These are phyloP conservation scores for Cryptococcus amylolentus DNA, from an alignment of 1,284 basidiomycete genomes.

Conservation along the genomic window DNA sequence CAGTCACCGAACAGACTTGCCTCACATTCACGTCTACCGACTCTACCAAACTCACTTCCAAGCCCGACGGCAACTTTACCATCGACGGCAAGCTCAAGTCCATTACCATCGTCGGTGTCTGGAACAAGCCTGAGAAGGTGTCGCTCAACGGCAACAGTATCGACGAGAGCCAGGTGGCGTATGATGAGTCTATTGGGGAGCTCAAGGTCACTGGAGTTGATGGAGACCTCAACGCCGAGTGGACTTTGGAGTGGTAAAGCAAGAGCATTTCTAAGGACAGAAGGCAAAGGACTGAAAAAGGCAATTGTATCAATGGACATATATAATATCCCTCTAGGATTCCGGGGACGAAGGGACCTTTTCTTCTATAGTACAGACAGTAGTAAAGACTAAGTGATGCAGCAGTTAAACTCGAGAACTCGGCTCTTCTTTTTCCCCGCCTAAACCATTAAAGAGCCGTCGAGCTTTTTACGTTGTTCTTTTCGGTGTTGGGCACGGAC, in stretches of 20 bases:
- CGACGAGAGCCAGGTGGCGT: constrained; percentile 4
- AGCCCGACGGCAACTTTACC: constrained; percentile 9
- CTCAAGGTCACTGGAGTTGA: constrained; percentile 12
- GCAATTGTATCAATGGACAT: not conserved
- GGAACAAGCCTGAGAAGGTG: constrained; percentile 4
- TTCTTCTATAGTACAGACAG: no score
- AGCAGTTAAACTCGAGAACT: no score
- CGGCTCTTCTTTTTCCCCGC: no score
- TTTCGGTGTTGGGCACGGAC: no score
- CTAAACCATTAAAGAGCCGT: no score
- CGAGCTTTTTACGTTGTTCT: no score
- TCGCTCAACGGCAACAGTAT: constrained; percentile 13
- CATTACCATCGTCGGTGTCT: constrained; percentile 17
- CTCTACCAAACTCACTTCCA: constrained; percentile 3
- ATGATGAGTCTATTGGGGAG: constrained; percentile 7
- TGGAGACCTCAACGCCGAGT: constrained; percentile 10
- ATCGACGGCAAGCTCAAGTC: constrained; percentile 12
- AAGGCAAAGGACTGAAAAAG: not conserved
- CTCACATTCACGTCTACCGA: constrained; percentile 10
- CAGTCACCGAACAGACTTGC: constrained; percentile 19
- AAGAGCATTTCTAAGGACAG: not conserved
- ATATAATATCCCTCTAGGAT: no score
- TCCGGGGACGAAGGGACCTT: no score
- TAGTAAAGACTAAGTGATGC: no score
- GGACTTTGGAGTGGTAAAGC: constrained; percentile 8